Base-by-base conservation (phyloP, 2,329 filamentous ascomycete species). In the Aspergillus ochraceoroseus region DNA sequence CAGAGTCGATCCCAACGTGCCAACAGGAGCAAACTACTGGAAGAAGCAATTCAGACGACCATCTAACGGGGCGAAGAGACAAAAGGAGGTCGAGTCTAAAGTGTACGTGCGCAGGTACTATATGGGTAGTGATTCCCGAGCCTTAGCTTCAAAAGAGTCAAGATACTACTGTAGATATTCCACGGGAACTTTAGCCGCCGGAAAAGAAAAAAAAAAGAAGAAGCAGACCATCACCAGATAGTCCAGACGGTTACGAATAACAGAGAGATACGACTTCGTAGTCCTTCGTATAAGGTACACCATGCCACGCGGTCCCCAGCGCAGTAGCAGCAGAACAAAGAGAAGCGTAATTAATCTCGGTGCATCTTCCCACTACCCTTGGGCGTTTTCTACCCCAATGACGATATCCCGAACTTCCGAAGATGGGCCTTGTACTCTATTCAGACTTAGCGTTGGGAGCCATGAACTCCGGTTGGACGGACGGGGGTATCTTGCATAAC, bases 391-490 rank as follows among this genome's bases (percentile, higher is more conserved):
- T n/a, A 30, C n/a, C 11, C 25, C 19, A 43, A 41, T 30, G 23
- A 37, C 29, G 17, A 43, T 32, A 43, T 30, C 34, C 43, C 38
- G 43, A 46, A 27, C 34, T 39, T 46, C 43, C 43, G 43, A 46
- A 32, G 30, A 43, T 38, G 41, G 38, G 28, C 28, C 38, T 32
- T 35, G 30, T 31, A 37, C 41, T 37, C 30, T 43, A 33, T 33
- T 33, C 31, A 33, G 31, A 33, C 31, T 33, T 44, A 44, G 46
- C 19, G 40, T 29, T 25, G 22, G 26, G 20, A 32, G 43, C 43
- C 44, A 47, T 38, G 27, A 38, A 42, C 38, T 42, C 47, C 47
- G 47, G 47, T 49, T 49, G 44, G 47, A 25, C 29, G 26, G 18
- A 18, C 33, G 19, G 15, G 9, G 15, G 14, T 15, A 41, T 40